These are phyloP conservation scores for Macrotyloma uniflorum DNA, from an alignment of 306 rosid species.

Conservation along the genomic window DNA sequence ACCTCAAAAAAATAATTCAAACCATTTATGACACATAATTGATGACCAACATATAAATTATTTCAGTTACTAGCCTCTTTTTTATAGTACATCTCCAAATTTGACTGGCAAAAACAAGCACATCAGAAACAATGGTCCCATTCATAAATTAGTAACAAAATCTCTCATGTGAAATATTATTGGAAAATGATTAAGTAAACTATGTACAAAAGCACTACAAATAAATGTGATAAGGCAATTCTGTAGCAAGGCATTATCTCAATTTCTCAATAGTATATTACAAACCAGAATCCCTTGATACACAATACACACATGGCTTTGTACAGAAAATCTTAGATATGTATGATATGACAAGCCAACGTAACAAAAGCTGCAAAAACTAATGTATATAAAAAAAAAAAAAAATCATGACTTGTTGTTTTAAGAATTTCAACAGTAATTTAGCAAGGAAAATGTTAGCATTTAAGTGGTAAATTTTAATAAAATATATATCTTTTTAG, in stretches of 20 bases:
- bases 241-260: neutral
- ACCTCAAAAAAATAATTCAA: neutral
- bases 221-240: neutral
- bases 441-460: neutral
- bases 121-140: neutral
- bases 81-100: neutral
- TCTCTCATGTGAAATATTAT: neutral
- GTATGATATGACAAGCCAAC: constrained; percentile 25
- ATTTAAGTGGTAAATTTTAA: too few species aligned
- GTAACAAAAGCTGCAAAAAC: constrained; percentile 2
- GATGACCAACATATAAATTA: constrained; percentile 16
- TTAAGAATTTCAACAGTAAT: neutral
- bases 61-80: neutral
- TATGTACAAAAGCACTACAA: neutral
- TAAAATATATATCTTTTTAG: too few species aligned
- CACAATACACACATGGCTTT: neutral
- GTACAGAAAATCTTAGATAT: neutral
- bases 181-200: neutral
- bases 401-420: neutral
- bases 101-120: neutral
- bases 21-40: neutral
- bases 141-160: neutral
- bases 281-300: neutral
- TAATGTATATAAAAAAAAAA: neutral
- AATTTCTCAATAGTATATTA: neutral